A percentile compares a stretch with the other conserved stretches of the same genome.
phyloP scores from a whole-genome alignment of 2,329 filamentous ascomycete genomes.

The Penicillium sp. region DNA sequence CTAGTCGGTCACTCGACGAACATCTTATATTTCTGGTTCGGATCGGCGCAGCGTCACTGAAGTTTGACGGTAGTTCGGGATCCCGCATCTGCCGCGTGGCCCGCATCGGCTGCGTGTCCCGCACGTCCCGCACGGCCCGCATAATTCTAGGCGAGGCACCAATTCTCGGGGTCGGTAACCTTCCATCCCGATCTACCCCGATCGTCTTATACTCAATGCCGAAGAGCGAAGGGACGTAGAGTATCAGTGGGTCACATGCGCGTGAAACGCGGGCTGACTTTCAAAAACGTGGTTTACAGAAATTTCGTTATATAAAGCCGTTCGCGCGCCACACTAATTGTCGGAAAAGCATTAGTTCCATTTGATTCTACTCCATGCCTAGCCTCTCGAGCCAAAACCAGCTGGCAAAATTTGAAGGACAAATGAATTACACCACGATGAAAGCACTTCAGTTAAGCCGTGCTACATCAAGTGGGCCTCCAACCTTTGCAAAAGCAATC shows the following conservation, averaged over 20 bases:
- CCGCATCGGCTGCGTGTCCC: constrained; percentile 16
- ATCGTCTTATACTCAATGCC: neutral
- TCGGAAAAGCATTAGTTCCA: neutral
- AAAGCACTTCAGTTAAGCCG: constrained; percentile 11
- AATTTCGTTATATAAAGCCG: neutral
- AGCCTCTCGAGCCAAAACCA: neutral
- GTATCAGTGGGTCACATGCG: neutral
- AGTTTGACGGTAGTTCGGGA: neutral
- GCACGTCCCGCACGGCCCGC: constrained; percentile 1
- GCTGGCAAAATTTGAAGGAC: neutral
- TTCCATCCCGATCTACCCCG: neutral
- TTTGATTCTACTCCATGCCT: neutral
- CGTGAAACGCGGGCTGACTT: neutral
- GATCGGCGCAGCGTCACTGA: neutral
- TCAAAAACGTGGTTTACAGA: neutral
- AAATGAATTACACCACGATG: constrained; percentile 8
- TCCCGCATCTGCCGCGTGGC: constrained; percentile 3
- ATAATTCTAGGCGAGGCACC: too few relatives aligned
- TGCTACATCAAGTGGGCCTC: neutral
- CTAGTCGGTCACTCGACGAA: neutral
- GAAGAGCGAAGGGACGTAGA: neutral
- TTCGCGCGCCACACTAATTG: neutral
- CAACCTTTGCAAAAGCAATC: neutral
- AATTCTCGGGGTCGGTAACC: neutral
- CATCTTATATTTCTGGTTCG: neutral